phyloP scores from a whole-genome alignment of 2,329 filamentous ascomycete species.

The Seiridium unicorne region DNA sequence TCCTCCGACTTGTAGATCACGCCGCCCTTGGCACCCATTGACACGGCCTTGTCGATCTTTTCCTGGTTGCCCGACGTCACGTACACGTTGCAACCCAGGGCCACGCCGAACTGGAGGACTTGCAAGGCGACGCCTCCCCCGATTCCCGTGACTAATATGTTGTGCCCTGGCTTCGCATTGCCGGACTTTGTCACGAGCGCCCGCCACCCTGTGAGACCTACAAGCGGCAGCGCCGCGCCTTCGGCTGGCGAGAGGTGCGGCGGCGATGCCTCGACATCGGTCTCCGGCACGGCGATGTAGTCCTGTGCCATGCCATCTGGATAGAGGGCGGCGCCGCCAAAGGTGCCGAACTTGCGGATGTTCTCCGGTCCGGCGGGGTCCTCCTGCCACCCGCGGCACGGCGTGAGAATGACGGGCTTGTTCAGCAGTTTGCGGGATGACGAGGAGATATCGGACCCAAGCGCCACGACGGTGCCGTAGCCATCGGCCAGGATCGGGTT shows the following conservation, averaged over 20 bases:
- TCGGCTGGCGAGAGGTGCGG: slow-evolving; percentile 69
- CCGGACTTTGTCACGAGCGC: slow-evolving; percentile 78
- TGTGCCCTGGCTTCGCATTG: slow-evolving; percentile 62
- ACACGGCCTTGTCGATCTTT: slow-evolving; percentile 72
- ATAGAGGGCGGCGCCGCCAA: slow-evolving; percentile 66
- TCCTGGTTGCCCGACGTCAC: slow-evolving; percentile 73
- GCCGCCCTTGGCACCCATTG: slow-evolving; percentile 77
- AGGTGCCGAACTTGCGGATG: slow-evolving; percentile 54
- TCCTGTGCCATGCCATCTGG: slow-evolving; percentile 71
- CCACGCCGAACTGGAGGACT: slow-evolving; percentile 76
- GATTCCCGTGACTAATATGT: slow-evolving; percentile 86
- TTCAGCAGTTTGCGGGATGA: slow-evolving; percentile 50
- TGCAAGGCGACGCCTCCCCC: slow-evolving; percentile 88
- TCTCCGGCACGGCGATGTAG: slow-evolving; percentile 64
- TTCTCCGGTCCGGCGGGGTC: slow-evolving; percentile 73
- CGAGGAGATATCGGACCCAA: slow-evolving; percentile 50
- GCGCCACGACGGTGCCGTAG: slow-evolving; percentile 67
- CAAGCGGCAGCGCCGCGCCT: slow-evolving; percentile 80
- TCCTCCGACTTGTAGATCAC: slow-evolving; percentile 74
- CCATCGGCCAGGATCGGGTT: slow-evolving; percentile 82
- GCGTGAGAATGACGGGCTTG: slow-evolving; percentile 76
- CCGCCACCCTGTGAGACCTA: slow-evolving; percentile 85
- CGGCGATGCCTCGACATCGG: slow-evolving; percentile 75
- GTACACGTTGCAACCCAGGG: slow-evolving; percentile 72
- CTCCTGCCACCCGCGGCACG: slow-evolving; percentile 74